Evolutionary conservation across 345 rosid species (phyloP).

Genomic region (rapeseed (Brassica napus)): DNA sequence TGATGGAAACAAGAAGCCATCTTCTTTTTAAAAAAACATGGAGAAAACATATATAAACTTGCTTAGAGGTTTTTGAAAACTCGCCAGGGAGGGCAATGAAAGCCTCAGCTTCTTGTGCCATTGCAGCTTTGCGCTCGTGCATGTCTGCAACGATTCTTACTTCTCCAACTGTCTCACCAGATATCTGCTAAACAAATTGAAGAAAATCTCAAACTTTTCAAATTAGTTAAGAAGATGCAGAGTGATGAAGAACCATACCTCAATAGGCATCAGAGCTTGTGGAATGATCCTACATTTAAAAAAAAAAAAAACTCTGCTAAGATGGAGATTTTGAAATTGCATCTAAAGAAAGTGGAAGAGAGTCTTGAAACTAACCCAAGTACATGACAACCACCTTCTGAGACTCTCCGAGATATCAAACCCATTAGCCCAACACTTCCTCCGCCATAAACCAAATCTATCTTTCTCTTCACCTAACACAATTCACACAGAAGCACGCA

Average conservation of each 20-base stretch:
- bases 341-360: neutral
- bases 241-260: constrained; percentile 51
- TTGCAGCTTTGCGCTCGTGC: constrained; percentile 96
- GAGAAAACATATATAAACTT: neutral
- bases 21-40: neutral
- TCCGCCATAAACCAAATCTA: constrained; percentile 89
- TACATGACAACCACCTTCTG: constrained; percentile 87
- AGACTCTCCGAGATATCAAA: constrained; percentile 76
- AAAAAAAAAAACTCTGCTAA: constrained; percentile 50
- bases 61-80: constrained; percentile 38
- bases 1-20: constrained; percentile 32
- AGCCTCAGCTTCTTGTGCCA: constrained; percentile 95
- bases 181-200: constrained; percentile 51
- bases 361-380: constrained; percentile 64
- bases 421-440: constrained; percentile 99
- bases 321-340: neutral
- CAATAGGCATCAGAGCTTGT: constrained; percentile 86
- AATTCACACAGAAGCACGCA: neutral
- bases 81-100: constrained; percentile 96
- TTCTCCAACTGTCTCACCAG: constrained; percentile 86
- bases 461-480: constrained; percentile 78
- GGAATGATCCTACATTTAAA: constrained; percentile 81
- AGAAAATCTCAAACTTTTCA: neutral
- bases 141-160: constrained; percentile 79
- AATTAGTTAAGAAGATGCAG: neutral